These are phyloP conservation scores for Sporothrix protearum DNA, from an alignment of 2,329 filamentous ascomycete species.

Conservation along the genomic window DNA sequence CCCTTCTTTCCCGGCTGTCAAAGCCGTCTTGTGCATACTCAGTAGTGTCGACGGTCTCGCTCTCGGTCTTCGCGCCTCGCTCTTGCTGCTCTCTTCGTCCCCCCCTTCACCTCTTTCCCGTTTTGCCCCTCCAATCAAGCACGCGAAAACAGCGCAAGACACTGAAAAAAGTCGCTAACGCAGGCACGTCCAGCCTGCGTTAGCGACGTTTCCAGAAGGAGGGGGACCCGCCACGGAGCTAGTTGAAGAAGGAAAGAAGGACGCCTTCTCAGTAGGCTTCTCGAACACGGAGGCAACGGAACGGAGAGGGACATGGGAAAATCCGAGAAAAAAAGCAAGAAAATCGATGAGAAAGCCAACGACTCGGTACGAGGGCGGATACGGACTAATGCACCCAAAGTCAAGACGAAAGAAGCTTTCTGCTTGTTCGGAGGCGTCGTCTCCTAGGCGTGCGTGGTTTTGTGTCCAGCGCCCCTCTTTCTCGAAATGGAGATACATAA, in stretches of 20 bases:
- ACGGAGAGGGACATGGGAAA: not conserved
- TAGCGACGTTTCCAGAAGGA: too few relatives aligned
- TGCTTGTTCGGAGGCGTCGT: too few relatives aligned
- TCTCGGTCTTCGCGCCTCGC: not conserved
- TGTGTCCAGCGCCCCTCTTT: too few relatives aligned
- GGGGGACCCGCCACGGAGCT: not conserved
- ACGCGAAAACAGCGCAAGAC: not conserved
- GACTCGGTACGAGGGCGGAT: not conserved
- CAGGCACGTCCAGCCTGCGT: not conserved
- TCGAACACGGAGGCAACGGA: not conserved
- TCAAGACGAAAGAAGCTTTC: not conserved
- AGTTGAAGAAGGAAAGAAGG: too few relatives aligned
- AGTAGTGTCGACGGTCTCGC: not conserved
- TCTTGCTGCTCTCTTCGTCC: not conserved
- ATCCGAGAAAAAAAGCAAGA: not conserved
- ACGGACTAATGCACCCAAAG: not conserved
- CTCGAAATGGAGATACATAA: too few relatives aligned
- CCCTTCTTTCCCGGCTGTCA: not conserved
- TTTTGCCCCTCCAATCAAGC: constrained; percentile 5
- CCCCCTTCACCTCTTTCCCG: not conserved
- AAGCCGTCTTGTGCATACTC: too few relatives aligned
- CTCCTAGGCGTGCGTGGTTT: too few relatives aligned
- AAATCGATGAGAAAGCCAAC: not conserved
- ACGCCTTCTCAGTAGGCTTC: too few relatives aligned
- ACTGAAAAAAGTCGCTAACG: not conserved